These are phyloP conservation scores for Blastomyces gilchristii DNA, from an alignment of 2,329 filamentous ascomycete species.

Conservation along the genomic window DNA sequence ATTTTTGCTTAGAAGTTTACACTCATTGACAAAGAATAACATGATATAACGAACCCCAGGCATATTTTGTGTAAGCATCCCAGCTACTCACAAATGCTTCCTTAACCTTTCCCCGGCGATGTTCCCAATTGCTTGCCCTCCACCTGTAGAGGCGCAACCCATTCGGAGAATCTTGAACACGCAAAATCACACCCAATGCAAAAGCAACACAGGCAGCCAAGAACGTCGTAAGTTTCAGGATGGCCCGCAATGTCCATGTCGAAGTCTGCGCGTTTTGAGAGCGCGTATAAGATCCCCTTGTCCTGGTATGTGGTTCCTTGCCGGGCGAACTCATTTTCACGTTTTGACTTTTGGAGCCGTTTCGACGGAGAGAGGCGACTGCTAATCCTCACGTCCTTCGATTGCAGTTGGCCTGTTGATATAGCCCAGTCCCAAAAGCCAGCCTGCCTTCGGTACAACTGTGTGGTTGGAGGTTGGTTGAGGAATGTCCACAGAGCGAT, in stretches of 20 bases:
- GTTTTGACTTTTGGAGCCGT: neutral
- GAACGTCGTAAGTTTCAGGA: neutral
- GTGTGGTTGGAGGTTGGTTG: too few relatives aligned
- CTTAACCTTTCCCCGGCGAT: slow-evolving; percentile 68
- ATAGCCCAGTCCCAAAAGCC: too few relatives aligned
- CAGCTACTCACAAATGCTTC: slow-evolving; percentile 91
- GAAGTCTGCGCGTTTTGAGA: neutral
- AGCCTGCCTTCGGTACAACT: too few relatives aligned
- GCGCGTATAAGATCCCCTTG: neutral
- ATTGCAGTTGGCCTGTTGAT: too few relatives aligned
- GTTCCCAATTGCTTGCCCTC: slow-evolving; percentile 57
- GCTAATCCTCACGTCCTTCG: neutral
- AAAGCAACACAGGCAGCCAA: neutral
- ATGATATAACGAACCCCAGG: slow-evolving; percentile 60
- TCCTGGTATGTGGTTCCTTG: neutral
- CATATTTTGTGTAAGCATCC: slow-evolving; percentile 84
- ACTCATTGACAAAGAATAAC: neutral
- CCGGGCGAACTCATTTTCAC: neutral
- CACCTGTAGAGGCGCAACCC: neutral
- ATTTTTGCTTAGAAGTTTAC: slow-evolving; percentile 20
- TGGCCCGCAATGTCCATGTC: neutral
- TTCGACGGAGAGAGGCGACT: neutral
- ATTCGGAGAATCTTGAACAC: neutral
- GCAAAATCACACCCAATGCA: neutral
- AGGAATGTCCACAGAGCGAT: too few relatives aligned